These are phyloP conservation scores for Penicillium janthinellum DNA, from an alignment of 2,329 filamentous ascomycete genomes.

Conservation along the genomic window DNA sequence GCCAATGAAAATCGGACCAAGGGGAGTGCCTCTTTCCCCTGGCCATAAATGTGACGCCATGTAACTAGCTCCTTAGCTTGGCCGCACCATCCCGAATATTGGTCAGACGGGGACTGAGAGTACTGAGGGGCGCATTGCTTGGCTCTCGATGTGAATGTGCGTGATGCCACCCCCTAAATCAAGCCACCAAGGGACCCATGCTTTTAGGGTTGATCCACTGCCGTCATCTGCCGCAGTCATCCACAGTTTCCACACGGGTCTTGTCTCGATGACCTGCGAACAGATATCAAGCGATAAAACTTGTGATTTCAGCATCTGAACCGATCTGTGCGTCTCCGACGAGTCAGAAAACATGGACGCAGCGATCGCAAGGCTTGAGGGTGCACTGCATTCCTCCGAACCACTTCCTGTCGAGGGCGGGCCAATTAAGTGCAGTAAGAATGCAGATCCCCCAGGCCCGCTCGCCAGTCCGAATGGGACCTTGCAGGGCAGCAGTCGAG, in stretches of 20 bases:
- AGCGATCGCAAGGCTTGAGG: not conserved
- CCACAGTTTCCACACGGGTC: not conserved
- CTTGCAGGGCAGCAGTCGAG: slow-evolving; percentile 6
- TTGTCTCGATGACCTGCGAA: not conserved
- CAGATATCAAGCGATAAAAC: not conserved
- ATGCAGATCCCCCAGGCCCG: slow-evolving; percentile 14
- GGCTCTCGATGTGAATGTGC: not conserved
- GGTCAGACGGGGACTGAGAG: not conserved
- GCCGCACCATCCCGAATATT: not conserved
- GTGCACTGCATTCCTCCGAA: slow-evolving; percentile 13
- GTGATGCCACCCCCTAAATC: slow-evolving; percentile 1
- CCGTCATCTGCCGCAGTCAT: slow-evolving; percentile 12
- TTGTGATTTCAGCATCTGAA: not conserved
- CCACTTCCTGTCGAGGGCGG: not conserved
- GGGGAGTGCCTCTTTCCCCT: not conserved
- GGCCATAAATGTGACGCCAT: not conserved
- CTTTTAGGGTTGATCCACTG: not conserved
- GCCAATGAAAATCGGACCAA: not conserved
- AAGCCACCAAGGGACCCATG: not conserved
- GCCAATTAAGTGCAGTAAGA: slow-evolving; percentile 10
- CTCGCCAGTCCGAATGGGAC: slow-evolving; percentile 3
- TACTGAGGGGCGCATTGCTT: not conserved
- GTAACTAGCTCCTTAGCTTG: not conserved
- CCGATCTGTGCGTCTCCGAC: not conserved
- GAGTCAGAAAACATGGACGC: not conserved